Conservation (phyloP, 139 green algal genomes). For the Volvox africanus region DNA sequence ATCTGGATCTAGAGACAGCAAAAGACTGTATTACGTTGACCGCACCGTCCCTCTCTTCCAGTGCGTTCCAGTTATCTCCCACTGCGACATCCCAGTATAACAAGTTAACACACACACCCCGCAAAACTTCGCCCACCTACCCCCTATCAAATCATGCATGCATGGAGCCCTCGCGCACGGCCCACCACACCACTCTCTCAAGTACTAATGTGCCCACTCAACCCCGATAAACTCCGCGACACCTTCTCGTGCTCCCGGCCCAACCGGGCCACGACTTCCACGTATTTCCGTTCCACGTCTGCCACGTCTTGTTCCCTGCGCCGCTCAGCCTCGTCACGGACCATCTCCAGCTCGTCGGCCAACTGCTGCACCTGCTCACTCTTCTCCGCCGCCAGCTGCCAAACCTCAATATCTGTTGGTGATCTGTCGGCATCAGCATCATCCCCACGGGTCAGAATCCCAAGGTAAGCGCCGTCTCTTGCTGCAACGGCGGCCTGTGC, state of each 20-base stretch:
- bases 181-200: background rate
- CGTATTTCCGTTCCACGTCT: slow-evolving; percentile 23
- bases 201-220: background rate
- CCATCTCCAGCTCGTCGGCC: background rate
- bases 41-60: too few species aligned
- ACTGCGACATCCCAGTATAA: too few species aligned
- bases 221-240: background rate
- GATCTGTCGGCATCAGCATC: too few species aligned
- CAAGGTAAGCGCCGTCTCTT: background rate
- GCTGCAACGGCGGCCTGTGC: background rate
- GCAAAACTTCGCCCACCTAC: too few species aligned
- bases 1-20: too few species aligned
- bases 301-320: background rate
- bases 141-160: too few species aligned
- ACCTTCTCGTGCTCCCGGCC: slow-evolving; percentile 38
- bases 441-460: background rate
- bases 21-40: too few species aligned
- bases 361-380: background rate
- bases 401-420: too few species aligned
- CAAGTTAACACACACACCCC: too few species aligned
- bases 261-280: slow-evolving; percentile 28
- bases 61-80: too few species aligned
- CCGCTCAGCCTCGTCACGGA: background rate
- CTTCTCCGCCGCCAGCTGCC: background rate
- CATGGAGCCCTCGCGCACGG: background rate